phyloP scores from a whole-genome alignment of 2,329 filamentous ascomycete species.

The Cordyceps javanica region DNA sequence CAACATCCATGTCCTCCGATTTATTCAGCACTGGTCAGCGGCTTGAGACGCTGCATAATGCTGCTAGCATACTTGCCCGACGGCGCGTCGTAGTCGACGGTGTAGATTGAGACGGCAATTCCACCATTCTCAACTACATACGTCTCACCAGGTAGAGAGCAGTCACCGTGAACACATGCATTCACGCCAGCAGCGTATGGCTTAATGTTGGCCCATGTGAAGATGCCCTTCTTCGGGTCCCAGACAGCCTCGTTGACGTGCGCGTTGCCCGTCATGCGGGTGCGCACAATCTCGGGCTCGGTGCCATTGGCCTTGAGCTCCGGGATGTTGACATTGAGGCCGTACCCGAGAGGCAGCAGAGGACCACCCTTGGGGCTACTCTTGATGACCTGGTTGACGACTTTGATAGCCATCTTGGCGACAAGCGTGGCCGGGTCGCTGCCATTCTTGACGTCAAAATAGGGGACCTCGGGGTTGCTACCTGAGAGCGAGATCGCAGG shows the following conservation, averaged over 20 bases:
- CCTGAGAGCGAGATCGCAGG: slow-evolving; percentile 45
- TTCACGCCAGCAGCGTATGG: slow-evolving; percentile 37
- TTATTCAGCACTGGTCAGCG: slow-evolving; percentile 14
- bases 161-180: slow-evolving; percentile 45
- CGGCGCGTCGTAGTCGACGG: slow-evolving; percentile 45
- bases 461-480: slow-evolving; percentile 35
- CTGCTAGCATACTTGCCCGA: slow-evolving; percentile 18
- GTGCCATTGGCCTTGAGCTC: slow-evolving; percentile 33
- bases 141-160: slow-evolving; percentile 44
- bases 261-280: slow-evolving; percentile 43
- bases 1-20: background rate
- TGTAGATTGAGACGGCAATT: slow-evolving; percentile 39
- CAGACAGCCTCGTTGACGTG: slow-evolving; percentile 39
- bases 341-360: slow-evolving; percentile 43
- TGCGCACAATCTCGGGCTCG: slow-evolving; percentile 38
- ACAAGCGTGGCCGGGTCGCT: slow-evolving; percentile 39
- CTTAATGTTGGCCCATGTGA: slow-evolving; percentile 34
- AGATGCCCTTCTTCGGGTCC: slow-evolving; percentile 36
- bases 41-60: slow-evolving; percentile 21
- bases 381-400: slow-evolving; percentile 38
- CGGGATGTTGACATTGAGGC: slow-evolving; percentile 46
- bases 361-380: slow-evolving; percentile 25
- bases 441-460: slow-evolving; percentile 30
- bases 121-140: slow-evolving; percentile 37
- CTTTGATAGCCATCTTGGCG: slow-evolving; percentile 35